A percentile compares a stretch with the other conserved stretches of the same genome.
phyloP scores from a whole-genome alignment of 805 yeast genomes.

The Suhomyces kilbournensis region DNA sequence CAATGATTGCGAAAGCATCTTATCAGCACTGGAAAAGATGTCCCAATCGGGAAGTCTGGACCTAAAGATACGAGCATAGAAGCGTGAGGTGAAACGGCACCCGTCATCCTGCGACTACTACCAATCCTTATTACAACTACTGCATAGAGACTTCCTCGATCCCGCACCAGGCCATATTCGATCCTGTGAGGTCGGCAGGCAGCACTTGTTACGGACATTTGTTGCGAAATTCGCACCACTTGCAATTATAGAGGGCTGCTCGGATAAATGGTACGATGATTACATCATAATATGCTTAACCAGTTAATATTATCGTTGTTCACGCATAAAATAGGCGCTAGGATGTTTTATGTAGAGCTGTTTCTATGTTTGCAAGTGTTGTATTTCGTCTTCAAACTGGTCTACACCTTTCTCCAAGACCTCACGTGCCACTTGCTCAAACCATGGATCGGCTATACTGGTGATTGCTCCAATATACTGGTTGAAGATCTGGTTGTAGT shows the following conservation, averaged over 20 bases:
- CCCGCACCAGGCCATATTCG: not conserved
- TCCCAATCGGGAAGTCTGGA: conserved; percentile 6
- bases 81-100: not conserved
- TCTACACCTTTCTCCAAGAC: not conserved
- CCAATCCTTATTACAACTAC: not conserved
- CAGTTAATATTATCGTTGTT: not conserved
- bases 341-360: too few relatives aligned
- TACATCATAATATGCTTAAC: not conserved
- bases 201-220: not conserved
- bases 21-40: conserved; percentile 3
- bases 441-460: conserved; percentile 13
- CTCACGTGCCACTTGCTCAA: conserved; percentile 1
- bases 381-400: not conserved
- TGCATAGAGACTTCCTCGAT: not conserved
- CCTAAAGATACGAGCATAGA: not conserved
- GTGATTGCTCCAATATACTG: conserved; percentile 19
- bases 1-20: not conserved
- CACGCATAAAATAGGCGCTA: too few relatives aligned
- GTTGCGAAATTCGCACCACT: not conserved
- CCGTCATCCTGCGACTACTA: not conserved
- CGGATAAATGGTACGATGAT: too few relatives aligned
- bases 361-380: not conserved
- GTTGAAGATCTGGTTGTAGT: conserved; percentile 15
- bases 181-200: not conserved
- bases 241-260: too few relatives aligned